Evolutionary conservation across 352 stramenopile genomes (phyloP).

Genomic region (Globisporangium rhizosaccharum): DNA sequence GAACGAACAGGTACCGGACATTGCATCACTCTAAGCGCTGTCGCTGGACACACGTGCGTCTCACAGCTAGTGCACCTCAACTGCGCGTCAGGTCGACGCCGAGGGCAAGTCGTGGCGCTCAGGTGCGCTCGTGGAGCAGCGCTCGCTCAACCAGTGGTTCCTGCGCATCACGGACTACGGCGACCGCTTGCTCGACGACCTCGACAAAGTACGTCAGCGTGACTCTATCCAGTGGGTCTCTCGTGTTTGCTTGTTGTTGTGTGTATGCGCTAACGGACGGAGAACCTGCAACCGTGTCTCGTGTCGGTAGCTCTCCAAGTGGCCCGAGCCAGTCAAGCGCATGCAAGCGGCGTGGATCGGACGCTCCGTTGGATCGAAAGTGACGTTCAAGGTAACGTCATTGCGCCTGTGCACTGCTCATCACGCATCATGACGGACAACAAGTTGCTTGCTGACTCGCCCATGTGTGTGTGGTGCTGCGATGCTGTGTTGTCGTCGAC

Average conservation of each 20-base stretch:
- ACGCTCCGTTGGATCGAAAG: slow-evolving; percentile 88
- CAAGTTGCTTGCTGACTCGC: too few relatives aligned
- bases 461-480: too few relatives aligned
- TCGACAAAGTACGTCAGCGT: slow-evolving; percentile 81
- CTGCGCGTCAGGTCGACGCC: slow-evolving; percentile 41
- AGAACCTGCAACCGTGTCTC: background rate
- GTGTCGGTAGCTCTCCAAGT: slow-evolving; percentile 57
- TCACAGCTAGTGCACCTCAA: background rate
- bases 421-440: too few relatives aligned
- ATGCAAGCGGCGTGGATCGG: slow-evolving; percentile 97
- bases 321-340: slow-evolving; percentile 83
- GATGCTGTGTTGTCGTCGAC: slow-evolving; percentile 14
- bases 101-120: slow-evolving; percentile 96
- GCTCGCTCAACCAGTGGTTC: slow-evolving; percentile 96
- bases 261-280: background rate
- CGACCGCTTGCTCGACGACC: slow-evolving; percentile 93
- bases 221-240: too few relatives aligned
- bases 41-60: background rate
- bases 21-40: background rate
- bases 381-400: slow-evolving; percentile 70
- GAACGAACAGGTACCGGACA: slow-evolving; percentile 93
- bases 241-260: background rate
- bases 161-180: slow-evolving; percentile 98
- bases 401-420: too few relatives aligned
- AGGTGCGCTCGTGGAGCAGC: slow-evolving; percentile 92